Percentiles rank a stretch among this genome's conserved stretches.
Evolutionary conservation across 768 basidiomycete genomes (phyloP).

Genomic region (Auricularia sp.): DNA sequence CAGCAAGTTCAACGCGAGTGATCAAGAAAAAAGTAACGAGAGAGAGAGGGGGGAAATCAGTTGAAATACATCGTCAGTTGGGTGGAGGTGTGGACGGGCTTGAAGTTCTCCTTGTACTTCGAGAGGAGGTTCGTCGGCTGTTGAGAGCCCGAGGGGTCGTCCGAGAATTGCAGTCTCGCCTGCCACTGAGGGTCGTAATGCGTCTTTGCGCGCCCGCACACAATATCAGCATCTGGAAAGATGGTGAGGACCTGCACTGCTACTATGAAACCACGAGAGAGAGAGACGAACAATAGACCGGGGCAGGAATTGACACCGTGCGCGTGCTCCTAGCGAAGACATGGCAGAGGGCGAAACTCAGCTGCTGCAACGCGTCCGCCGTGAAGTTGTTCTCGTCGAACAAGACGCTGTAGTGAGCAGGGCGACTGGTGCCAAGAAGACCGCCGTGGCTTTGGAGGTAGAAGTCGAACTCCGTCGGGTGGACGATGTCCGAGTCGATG

Average conservation of each 20-base stretch:
- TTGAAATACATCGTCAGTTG: background rate
- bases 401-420: conserved; percentile 47
- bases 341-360: conserved; percentile 70
- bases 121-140: background rate
- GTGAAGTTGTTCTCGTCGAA: conserved; percentile 48
- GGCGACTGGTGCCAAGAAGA: conserved; percentile 63
- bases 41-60: background rate
- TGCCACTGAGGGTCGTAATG: conserved; percentile 3
- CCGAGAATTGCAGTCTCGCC: background rate
- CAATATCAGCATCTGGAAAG: conserved; percentile 1
- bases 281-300: conserved; percentile 57
- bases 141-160: background rate
- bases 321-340: conserved; percentile 73
- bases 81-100: background rate
- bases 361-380: conserved; percentile 58
- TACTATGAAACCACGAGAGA: background rate
- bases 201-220: conserved; percentile 5
- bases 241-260: background rate
- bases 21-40: background rate
- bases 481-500: conserved; percentile 57
- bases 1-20: background rate
- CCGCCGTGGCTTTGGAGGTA: conserved; percentile 73
- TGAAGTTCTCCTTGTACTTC: background rate
- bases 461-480: conserved; percentile 68
- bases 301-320: conserved; percentile 73